phyloP scores from a whole-genome alignment of 2,329 filamentous ascomycete species.

The Pseudopyrenochaeta lycopersici region DNA sequence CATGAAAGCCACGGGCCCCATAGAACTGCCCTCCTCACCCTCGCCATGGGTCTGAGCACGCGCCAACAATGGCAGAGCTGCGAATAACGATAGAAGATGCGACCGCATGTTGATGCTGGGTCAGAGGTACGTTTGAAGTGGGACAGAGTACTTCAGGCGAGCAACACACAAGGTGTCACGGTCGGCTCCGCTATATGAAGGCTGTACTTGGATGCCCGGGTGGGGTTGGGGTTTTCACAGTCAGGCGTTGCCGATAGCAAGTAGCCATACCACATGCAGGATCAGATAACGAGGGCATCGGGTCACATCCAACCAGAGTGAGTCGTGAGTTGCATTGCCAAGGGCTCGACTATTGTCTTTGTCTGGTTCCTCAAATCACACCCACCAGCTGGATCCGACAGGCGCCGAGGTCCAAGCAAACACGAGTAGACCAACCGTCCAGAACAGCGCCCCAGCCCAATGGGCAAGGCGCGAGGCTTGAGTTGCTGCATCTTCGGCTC shows the following conservation, averaged over 20 bases:
- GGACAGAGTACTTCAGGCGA: neutral
- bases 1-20: constrained; percentile 68
- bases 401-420: neutral
- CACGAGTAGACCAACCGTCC: neutral
- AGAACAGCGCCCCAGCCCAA: neutral
- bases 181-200: constrained; percentile 9
- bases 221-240: neutral
- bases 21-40: constrained; percentile 43
- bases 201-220: neutral
- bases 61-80: constrained; percentile 3
- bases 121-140: neutral
- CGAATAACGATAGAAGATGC: constrained; percentile 1
- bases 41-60: constrained; percentile 34
- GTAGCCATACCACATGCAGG: constrained; percentile 1
- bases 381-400: neutral
- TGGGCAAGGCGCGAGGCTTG: neutral
- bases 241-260: constrained; percentile 2
- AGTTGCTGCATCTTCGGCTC: constrained; percentile 9
- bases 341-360: constrained; percentile 22
- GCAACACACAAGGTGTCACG: neutral
- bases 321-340: constrained; percentile 22
- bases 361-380: constrained; percentile 8
- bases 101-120: constrained; percentile 14
- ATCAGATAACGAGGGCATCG: constrained; percentile 12
- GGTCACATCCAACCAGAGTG: constrained; percentile 9